A percentile compares a stretch with the other conserved stretches of the same genome.
These are phyloP conservation scores for Candida peoriensis DNA, from an alignment of 805 yeast genomes.

Conservation along the genomic window DNA sequence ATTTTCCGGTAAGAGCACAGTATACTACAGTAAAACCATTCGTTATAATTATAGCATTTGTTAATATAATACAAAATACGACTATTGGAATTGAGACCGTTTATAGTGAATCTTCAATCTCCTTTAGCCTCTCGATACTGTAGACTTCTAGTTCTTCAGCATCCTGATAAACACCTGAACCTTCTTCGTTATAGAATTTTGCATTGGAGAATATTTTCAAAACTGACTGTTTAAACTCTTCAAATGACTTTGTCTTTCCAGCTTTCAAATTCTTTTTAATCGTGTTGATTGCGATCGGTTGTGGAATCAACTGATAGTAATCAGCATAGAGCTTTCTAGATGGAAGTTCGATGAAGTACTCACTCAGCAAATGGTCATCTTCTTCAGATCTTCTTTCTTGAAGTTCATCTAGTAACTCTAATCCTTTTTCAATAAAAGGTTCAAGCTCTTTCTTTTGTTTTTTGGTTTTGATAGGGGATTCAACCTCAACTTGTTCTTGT, in stretches of 20 bases:
- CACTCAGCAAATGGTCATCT: slow-evolving; percentile 42
- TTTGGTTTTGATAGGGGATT: slow-evolving; percentile 10
- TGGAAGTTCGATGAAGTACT: slow-evolving; percentile 66
- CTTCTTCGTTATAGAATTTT: slow-evolving; percentile 83
- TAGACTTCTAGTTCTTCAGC: slow-evolving; percentile 69
- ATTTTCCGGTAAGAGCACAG: background rate
- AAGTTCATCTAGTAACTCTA: slow-evolving; percentile 39
- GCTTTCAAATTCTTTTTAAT: slow-evolving; percentile 51
- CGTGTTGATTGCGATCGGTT: slow-evolving; percentile 64
- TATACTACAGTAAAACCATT: background rate
- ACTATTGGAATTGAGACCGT: background rate
- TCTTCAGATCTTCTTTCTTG: slow-evolving; percentile 38
- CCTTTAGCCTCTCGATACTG: slow-evolving; percentile 50
- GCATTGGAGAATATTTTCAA: slow-evolving; percentile 82
- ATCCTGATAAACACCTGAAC: slow-evolving; percentile 78
- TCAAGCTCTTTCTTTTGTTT: slow-evolving; percentile 22
- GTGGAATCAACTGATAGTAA: slow-evolving; percentile 52
- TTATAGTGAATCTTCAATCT: slow-evolving; percentile 11
- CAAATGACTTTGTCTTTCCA: slow-evolving; percentile 41
- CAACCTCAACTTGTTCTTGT: slow-evolving; percentile 9
- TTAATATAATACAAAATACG: background rate
- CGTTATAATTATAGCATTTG: background rate
- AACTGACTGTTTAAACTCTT: slow-evolving; percentile 52
- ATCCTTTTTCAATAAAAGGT: slow-evolving; percentile 24
- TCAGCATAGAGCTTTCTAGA: slow-evolving; percentile 76